Base-by-base conservation (phyloP, 345 rosid species). In the Adansonia digitata region DNA sequence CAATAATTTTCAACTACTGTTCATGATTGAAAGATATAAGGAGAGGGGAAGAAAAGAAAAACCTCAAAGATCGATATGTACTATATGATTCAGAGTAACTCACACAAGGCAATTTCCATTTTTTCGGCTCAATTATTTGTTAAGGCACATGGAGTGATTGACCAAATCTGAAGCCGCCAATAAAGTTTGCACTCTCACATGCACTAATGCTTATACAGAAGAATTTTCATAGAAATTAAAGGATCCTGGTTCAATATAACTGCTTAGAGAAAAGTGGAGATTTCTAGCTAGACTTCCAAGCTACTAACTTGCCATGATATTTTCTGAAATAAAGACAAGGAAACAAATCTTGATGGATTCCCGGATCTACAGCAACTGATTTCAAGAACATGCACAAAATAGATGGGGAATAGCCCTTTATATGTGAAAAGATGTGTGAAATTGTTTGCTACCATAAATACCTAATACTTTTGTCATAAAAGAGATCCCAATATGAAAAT, bases 121-220 rank as follows among this genome's bases (percentile, higher is more conserved):
- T 75, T 46, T 78, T 69, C 42, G 14, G 69, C 75, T 57, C 74
- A 55, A 61, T 75, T 22, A 55, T 67, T 46, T 52, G 60, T 40
- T 29, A 35, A 59, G 11, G 76, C 67, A 70, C 79, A 66, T 78
- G 81, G 11, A 71, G 5, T 6, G 53, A 29, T 62, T 60, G 43
- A 73, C 72, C 43, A 69, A 69, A 69, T 69, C 59, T 73, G 17
- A 18, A 2, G 42, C 66, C 11, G 57, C 18, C 39, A 56, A 26
- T 17, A 34, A 59, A 46, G 34, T 57, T 34, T 77, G 27, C 10
- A 4, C 4, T 45, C 10, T 60, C 51, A 51, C 55, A 57, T 69
- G 46, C 64, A 68, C 29, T 4, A 27, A 46, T 45, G 20, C 37
- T 42, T 17, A 67, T 31, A 31, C 34, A 31, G 3, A n/a, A n/a